Base-by-base conservation (phyloP, 1,284 basidiomycete species). In the Pseudozyma sp. region DNA sequence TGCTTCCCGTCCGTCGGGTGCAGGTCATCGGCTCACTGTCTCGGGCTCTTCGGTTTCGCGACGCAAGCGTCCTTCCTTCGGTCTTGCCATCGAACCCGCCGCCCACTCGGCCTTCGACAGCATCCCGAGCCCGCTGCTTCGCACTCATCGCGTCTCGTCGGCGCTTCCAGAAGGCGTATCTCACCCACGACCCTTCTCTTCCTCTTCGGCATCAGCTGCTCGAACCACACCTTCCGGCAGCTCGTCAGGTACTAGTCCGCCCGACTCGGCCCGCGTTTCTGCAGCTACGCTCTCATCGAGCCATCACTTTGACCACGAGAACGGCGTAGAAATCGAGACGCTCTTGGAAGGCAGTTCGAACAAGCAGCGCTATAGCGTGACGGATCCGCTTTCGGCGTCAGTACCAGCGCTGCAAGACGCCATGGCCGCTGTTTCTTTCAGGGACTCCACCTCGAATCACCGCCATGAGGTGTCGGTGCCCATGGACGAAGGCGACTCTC, bases 51-150 rank as follows among this genome's bases (percentile, higher is more conserved):
- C 57, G 31, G 53, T 64, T 10, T 54, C 60, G 31, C 70, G 60
- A 33, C 65, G 70, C 56, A 74, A 74, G 55, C 61, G 71, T 24
- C 66, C 71, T 3, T 69, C 71, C 7, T 74, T 74, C 17, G 71
- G 71, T 16, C 66, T 74, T 10, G 57, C 65, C 42, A 74, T 74
- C 53, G 66, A 65, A 40, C 66, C 71, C 5, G 62, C 61, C n/a
- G 71, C 71, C 11, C 66, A 68, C n/a, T 68, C 66, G 5, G 71
- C 71, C 5, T 74, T 74, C 29, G 66, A 74, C 37, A 62, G 71
- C 62, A 74, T 74, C 48, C 71, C 71, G 13, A 74, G 71, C 44
- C 71, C 71, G 44, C 50, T 66, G 6, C 43, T 74, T 16, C 57
- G 62, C 42, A 59, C 65, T 9, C 55, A 62, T n/a, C 53, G 55